These are phyloP conservation scores for Xerocomellus intermedius DNA, from an alignment of 768 basidiomycete genomes.

Conservation along the genomic window DNA sequence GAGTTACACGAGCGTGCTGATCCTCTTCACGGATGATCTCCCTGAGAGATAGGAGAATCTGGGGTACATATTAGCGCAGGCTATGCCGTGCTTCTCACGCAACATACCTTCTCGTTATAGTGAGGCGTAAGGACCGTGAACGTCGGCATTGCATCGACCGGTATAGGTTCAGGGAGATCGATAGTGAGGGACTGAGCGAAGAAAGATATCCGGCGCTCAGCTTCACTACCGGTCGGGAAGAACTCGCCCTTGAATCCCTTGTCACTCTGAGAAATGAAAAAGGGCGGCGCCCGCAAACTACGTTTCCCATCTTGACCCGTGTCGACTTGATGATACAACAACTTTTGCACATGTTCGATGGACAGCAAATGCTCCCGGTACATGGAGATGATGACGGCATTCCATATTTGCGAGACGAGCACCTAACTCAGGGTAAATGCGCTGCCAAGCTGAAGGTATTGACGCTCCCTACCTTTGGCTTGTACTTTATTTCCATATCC, in stretches of 20 bases:
- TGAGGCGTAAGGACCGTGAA: constrained; percentile 98
- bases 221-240: constrained; percentile 93
- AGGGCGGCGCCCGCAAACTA: constrained; percentile 90
- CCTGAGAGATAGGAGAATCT: constrained; percentile 92
- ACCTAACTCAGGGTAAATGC: constrained; percentile 49
- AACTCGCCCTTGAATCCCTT: constrained; percentile 83
- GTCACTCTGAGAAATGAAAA: constrained; percentile 96
- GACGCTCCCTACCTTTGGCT: constrained; percentile 79
- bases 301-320: constrained; percentile 79
- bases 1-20: constrained; percentile 93
- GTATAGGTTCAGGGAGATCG: constrained; percentile 87
- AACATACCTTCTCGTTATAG: constrained; percentile 90
- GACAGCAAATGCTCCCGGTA: constrained; percentile 98
- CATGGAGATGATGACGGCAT: constrained; percentile 99
- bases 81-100: neutral
- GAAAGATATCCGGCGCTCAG: constrained; percentile 97
- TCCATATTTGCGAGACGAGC: constrained; percentile 98
- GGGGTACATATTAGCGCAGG: constrained; percentile 7
- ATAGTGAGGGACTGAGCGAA: constrained; percentile 98
- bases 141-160: constrained; percentile 99
- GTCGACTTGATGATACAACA: constrained; percentile 97
- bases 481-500: constrained; percentile 98
- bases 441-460: neutral
- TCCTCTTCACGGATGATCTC: constrained; percentile 99
- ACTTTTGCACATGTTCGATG: constrained; percentile 97